phyloP scores from a whole-genome alignment of 2,329 filamentous ascomycete species.

The Paecilomyces fulvus region DNA sequence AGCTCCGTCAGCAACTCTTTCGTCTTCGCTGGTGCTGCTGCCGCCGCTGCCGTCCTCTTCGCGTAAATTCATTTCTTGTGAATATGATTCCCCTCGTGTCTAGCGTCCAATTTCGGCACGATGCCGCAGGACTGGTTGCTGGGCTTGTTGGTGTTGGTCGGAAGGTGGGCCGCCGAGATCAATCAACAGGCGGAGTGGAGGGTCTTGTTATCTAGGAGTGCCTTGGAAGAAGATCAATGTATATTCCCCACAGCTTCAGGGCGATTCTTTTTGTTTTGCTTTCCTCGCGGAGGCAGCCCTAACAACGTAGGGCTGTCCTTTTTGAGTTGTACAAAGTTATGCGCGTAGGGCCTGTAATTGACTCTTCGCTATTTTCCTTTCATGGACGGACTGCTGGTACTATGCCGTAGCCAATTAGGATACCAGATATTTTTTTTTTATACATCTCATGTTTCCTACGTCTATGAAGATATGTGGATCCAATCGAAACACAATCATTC shows the following conservation, averaged over 20 bases:
- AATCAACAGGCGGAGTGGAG: not conserved
- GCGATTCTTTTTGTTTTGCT: not conserved
- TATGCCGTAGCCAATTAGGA: not conserved
- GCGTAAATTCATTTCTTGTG: slow-evolving; percentile 23
- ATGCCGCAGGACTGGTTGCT: not conserved
- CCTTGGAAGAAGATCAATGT: not conserved
- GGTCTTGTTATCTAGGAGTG: not conserved
- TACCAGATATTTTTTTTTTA: not conserved
- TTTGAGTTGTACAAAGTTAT: not conserved
- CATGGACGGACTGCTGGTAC: not conserved
- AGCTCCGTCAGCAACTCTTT: slow-evolving; percentile 20
- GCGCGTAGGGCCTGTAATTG: not conserved
- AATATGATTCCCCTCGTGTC: slow-evolving; percentile 14
- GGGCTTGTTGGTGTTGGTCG: not conserved
- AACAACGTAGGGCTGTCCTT: not conserved
- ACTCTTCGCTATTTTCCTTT: not conserved
- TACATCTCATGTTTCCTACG: not conserved
- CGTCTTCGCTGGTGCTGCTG: slow-evolving; percentile 22
- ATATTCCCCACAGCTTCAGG: not conserved
- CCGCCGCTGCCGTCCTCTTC: slow-evolving; percentile 23
- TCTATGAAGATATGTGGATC: slow-evolving; percentile 12
- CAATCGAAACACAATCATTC: not conserved
- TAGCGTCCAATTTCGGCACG: not conserved
- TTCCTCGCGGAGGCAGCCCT: not conserved
- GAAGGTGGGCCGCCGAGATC: not conserved